Evolutionary conservation across 495 filamentous ascomycete genomes (phyloP), one percentile per base, ranked within the genome.

Genomic region (Xylaria bambusicola): DNA sequence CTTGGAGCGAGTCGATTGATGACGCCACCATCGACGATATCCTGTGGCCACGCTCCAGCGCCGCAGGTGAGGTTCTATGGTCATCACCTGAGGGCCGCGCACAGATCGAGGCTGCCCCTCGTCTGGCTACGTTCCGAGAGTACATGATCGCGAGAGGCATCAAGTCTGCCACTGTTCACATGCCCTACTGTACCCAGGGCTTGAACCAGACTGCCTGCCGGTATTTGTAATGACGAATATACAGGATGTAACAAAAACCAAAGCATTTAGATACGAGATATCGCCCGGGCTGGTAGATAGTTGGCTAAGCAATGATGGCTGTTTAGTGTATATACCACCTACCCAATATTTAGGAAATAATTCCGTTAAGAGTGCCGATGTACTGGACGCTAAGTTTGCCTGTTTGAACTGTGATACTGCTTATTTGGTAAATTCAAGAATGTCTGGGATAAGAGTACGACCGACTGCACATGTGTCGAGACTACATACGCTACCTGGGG

Each of bases 1-100:
- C 89, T 24, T 94, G 90, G 90, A 82, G 78, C 62, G 90, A 94
- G 74, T 84, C 88, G 56, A 91, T 87, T 26, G 90, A 94, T 66
- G 67, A 82, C 0, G 73, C 81, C 26, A 91, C 82, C 61, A 62
- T 92, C 3, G 89, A 93, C 71, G 66, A 71, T 50, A 84, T 88
- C 73, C 70, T 91, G 0, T 94, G 90, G 90, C 90, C 90, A n/a
- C 77, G 90, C 9, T 81, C 81, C 1, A 79, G 76, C 55, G 90
- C 87, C 6, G 88, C 86, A 0, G 89, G 78, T 40, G 90, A 93
- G 72, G 86, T 91, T 8, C 75, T 92, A 27, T 93, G 90, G 90
- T 85, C 81, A 29, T 55, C 71, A 15, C 88, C 88, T 4, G 65
- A 79, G 56, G 89, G 88, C 68, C 76, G 88, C 52, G 87, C 80